Base-by-base conservation (phyloP, 176 grass and related monocot genomes). In the Luzula sylvatica region DNA sequence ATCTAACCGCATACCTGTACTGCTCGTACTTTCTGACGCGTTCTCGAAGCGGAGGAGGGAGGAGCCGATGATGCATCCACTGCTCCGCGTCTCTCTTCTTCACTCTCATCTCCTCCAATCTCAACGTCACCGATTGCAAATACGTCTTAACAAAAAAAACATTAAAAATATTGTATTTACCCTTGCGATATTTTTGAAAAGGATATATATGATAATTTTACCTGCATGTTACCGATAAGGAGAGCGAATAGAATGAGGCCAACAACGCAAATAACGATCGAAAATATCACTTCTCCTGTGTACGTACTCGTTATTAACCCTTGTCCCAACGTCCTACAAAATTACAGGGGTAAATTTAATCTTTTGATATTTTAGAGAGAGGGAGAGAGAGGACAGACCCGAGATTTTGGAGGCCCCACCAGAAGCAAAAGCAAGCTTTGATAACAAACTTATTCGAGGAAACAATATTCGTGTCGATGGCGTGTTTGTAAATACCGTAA, bases 221-320 rank as follows among this genome's bases (percentile, higher is more conserved):
- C 90, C 90, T 96, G 84, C 90, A 96, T 96, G 77, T 96, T 96
- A 51, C 84, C 84, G 19, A 96, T 96, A 58, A 96, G 90, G 21
- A 96, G 82, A 21, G 84, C 84, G 70, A 96, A 96, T 8, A 96
- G 74, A 43, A 89, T 56, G 17, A 96, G 67, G 38, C 90, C 90
- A 48, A 89, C 44, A n/a, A 96, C 69, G 81, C 82, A 87, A 62
- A 96, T 79, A 58, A 62, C 51, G 38, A 89, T 96, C 29, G 77
- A 96, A 76, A 96, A 96, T 48, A 96, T 27, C 38, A 89, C 81
- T 61, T 96, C 90, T 15, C 71, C 72, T 29, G 81, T 69, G 64
- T 76, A 86, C 59, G 81, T 89, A 59, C 74, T 96, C 65, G 90
- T 86, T 52, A 17, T 0, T 43, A 96, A 75, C 6, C 84, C 90